These are phyloP conservation scores for Tetraselmis chui DNA, from an alignment of 139 green algal genomes.

Conservation along the genomic window DNA sequence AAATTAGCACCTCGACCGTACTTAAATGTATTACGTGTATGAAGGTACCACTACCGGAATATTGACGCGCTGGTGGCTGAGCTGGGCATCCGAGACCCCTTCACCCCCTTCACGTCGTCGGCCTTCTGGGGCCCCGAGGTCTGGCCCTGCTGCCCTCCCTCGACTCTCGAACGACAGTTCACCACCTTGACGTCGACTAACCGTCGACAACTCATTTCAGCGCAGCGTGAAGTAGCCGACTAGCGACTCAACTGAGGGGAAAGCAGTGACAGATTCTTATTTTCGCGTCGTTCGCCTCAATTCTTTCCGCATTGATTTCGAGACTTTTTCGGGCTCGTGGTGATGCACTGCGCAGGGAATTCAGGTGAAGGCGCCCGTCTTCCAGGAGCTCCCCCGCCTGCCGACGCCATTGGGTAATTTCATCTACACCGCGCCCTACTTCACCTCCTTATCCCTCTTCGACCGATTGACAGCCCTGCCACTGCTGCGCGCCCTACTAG, in stretches of 20 bases:
- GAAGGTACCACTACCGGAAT: conserved; percentile 7
- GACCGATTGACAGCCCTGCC: conserved; percentile 25
- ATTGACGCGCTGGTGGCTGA: conserved; percentile 4
- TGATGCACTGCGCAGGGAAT: conserved; percentile 12
- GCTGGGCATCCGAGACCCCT: not conserved
- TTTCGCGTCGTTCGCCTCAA: too few species aligned
- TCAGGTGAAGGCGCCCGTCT: conserved; percentile 27
- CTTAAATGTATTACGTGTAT: too few species aligned
- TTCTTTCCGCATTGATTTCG: too few species aligned
- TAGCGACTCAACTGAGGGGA: too few species aligned
- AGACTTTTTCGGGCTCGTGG: too few species aligned
- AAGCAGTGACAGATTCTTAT: too few species aligned
- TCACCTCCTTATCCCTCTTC: conserved; percentile 20
- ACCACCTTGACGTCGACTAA: not conserved
- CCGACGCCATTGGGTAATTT: conserved; percentile 27
- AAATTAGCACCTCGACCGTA: too few species aligned
- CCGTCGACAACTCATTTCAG: not conserved
- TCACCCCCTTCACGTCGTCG: not conserved
- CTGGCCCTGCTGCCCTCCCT: not conserved
- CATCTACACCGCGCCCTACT: conserved; percentile 31
- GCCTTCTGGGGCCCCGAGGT: not conserved
- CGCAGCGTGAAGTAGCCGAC: too few species aligned
- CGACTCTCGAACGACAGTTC: too few species aligned
- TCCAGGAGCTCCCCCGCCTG: conserved; percentile 32
- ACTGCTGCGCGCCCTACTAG: conserved; percentile 21